Base-by-base conservation (phyloP, 1,284 basidiomycete species). In the Fomitopsis schrenkii region DNA sequence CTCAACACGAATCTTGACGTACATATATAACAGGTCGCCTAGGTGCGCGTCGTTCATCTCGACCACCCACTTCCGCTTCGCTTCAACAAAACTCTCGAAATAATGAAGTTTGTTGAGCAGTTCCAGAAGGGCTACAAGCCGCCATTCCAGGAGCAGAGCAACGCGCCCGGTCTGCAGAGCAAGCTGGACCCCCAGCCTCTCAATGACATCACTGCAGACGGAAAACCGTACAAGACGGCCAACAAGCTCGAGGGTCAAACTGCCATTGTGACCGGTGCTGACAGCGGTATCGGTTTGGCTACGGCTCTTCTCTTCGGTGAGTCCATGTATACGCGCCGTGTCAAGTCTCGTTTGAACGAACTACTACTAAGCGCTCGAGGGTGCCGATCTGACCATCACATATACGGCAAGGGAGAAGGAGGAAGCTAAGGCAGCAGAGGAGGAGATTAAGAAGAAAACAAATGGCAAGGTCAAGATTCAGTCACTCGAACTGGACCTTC, bases 301-400 rank as follows among this genome's bases (percentile, higher is more conserved):
- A 65, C 72, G 15, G 75, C 76, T 5, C 68, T 79, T 7, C 71
- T 79, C 8, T 78, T 74, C 55, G 74, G 75, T 76, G 44, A 35
- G 72, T 62, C 36, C 17, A 17, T 52, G 10, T 19, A 46, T 50
- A 35, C 45, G 30, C 17, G 26, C 19, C 28, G 45, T 58, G 19
- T 56, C 19, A 19, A 38, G 22, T 53, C 50, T 70, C 22, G 55
- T 33, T 26, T 26, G 8, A 48, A 59, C 19, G 8, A 35, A 45
- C 3, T n/a, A 17, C 9, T 35, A 35, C 3, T 30, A 58, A 78
- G 84, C 85, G 0, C 72, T 85, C 30, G 85, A 87, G 71, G 85
- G 85, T 6, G 85, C 84, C 22, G 79, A 83, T 61, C 70, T 84
- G 38, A 80, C 85, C 2, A 70, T 87, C 46, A 75, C 78, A 45